Evolutionary conservation across 768 basidiomycete genomes (phyloP).

Genomic region (Boletus bicolor): DNA sequence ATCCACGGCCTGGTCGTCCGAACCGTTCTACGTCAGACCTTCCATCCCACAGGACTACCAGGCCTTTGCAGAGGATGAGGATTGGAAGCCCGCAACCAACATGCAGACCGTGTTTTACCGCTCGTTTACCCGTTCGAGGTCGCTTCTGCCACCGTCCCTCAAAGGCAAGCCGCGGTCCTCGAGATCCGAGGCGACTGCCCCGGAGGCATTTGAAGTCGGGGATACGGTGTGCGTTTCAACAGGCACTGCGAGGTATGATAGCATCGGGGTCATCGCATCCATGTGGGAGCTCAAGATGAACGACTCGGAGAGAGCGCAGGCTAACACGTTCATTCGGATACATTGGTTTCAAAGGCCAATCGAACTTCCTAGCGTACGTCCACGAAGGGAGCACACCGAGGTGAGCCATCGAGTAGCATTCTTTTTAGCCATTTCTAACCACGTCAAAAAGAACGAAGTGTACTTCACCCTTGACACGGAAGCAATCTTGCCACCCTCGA

Average conservation of each 20-base stretch:
- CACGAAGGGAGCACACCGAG: slow-evolving; percentile 56
- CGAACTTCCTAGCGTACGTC: slow-evolving; percentile 59
- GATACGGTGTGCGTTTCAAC: slow-evolving; percentile 65
- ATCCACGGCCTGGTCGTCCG: slow-evolving; percentile 27
- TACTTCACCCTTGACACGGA: slow-evolving; percentile 58
- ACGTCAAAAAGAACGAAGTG: slow-evolving; percentile 60
- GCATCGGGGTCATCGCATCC: slow-evolving; percentile 65
- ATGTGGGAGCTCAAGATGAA: slow-evolving; percentile 56
- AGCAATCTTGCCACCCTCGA: slow-evolving; percentile 47
- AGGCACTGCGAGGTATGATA: slow-evolving; percentile 43
- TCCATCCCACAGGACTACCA: slow-evolving; percentile 28
- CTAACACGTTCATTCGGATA: slow-evolving; percentile 54
- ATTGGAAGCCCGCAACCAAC: slow-evolving; percentile 18
- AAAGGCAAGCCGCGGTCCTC: slow-evolving; percentile 12
- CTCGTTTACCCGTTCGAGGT: slow-evolving; percentile 26
- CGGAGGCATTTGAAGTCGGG: slow-evolving; percentile 49
- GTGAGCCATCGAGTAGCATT: slow-evolving; percentile 36
- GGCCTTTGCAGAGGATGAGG: slow-evolving; percentile 25
- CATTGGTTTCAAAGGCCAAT: slow-evolving; percentile 76
- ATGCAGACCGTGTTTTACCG: slow-evolving; percentile 29
- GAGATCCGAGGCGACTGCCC: slow-evolving; percentile 5
- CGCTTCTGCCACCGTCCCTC: slow-evolving; percentile 14
- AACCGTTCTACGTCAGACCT: slow-evolving; percentile 21
- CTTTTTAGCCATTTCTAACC: neutral
- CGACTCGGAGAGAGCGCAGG: slow-evolving; percentile 26